Evolutionary conservation across 2,329 filamentous ascomycete species (phyloP).

Genomic region (Aspergillus sclerotialis): DNA sequence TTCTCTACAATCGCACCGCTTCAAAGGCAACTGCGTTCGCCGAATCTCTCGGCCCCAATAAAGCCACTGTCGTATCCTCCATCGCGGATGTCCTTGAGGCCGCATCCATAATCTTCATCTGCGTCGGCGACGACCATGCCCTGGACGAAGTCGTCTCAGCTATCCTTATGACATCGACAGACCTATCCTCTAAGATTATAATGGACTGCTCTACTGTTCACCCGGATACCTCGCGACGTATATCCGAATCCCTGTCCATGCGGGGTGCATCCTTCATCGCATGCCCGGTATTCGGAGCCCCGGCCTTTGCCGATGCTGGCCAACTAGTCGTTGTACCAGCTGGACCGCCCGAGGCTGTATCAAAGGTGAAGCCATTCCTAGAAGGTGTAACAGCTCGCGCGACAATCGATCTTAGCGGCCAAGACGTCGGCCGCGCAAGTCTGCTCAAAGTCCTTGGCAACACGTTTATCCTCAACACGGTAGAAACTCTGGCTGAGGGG

Average conservation of each 20-base stretch:
- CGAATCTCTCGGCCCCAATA: conserved; percentile 52
- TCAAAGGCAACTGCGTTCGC: conserved; percentile 59
- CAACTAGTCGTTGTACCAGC: conserved; percentile 67
- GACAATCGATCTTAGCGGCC: conserved; percentile 64
- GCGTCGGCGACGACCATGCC: conserved; percentile 70
- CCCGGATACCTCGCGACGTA: conserved; percentile 66
- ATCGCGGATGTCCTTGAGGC: conserved; percentile 59
- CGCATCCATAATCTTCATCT: conserved; percentile 75
- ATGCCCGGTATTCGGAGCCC: conserved; percentile 47
- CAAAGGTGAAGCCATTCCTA: conserved; percentile 62
- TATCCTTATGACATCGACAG: conserved; percentile 43
- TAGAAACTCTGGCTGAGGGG: conserved; percentile 71
- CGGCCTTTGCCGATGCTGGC: conserved; percentile 50
- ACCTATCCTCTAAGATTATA: conserved; percentile 66
- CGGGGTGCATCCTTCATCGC: conserved; percentile 69
- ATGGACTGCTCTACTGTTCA: conserved; percentile 85
- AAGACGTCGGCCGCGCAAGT: conserved; percentile 62
- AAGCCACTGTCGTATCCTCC: conserved; percentile 56
- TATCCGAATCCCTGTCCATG: conserved; percentile 51
- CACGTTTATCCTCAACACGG: conserved; percentile 76
- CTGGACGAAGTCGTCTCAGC: conserved; percentile 56
- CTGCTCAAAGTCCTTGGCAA: conserved; percentile 80
- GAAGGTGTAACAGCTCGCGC: conserved; percentile 64
- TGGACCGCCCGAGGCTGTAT: conserved; percentile 54
- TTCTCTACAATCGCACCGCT: conserved; percentile 73